Conservation (phyloP, 1,139 yeast genomes). For the Blastobotrys illinoisensis region DNA sequence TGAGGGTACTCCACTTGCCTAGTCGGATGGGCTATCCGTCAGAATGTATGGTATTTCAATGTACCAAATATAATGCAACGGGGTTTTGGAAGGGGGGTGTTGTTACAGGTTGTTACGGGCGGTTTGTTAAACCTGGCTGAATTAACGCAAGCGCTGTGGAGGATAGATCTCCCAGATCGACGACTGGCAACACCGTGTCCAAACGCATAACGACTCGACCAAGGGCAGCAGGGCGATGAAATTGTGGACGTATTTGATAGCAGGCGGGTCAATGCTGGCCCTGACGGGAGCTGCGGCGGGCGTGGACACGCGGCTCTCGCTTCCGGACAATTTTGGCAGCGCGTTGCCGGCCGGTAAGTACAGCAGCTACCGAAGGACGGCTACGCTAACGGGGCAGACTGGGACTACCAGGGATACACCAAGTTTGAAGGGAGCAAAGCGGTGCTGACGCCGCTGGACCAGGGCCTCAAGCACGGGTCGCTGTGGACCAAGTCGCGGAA, state of each 20-base stretch:
- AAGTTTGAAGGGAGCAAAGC: constrained; percentile 11
- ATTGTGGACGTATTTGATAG: not conserved
- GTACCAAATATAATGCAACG: too few relatives aligned
- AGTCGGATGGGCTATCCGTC: too few relatives aligned
- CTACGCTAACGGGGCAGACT: constrained; percentile 3
- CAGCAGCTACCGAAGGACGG: not conserved
- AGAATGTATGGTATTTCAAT: too few relatives aligned
- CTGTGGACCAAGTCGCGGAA: constrained; percentile 32
- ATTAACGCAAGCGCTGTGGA: too few relatives aligned
- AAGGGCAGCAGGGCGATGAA: not conserved
- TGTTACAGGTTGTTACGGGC: too few relatives aligned
- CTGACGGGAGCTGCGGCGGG: not conserved
- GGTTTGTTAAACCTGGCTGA: too few relatives aligned
- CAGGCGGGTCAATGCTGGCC: not conserved
- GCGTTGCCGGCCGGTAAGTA: not conserved
- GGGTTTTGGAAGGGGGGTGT: too few relatives aligned
- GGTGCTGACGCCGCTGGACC: constrained; percentile 24
- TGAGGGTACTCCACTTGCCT: too few relatives aligned
- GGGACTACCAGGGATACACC: constrained; percentile 13
- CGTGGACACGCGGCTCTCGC: constrained; percentile 1
- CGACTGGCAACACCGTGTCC: not conserved
- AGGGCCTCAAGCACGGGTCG: constrained; percentile 26
- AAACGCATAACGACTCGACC: not conserved
- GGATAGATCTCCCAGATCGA: too few relatives aligned
- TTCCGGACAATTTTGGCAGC: constrained; percentile 6